Evolutionary conservation across 2,329 filamentous ascomycete genomes (phyloP).

Genomic region (Paraconiothyrium sp.): DNA sequence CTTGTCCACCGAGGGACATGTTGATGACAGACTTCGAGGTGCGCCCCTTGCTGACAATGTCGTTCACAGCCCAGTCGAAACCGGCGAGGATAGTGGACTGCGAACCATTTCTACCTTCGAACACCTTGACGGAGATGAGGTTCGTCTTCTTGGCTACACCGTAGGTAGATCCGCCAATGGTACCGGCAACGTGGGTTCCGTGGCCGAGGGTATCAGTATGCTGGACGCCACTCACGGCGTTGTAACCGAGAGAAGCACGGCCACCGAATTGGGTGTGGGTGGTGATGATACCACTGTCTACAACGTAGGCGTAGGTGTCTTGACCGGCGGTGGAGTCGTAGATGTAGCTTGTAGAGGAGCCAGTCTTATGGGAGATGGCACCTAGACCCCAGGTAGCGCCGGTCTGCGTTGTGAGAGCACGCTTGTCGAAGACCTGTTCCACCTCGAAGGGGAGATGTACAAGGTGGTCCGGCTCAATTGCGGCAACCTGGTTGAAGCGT

Average conservation of each 20-base stretch:
- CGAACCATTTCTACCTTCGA: slow-evolving; percentile 17
- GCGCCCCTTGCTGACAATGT: slow-evolving; percentile 30
- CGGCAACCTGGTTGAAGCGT: slow-evolving; percentile 19
- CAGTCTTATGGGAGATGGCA: slow-evolving; percentile 26
- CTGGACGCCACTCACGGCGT: slow-evolving; percentile 17
- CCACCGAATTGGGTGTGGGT: slow-evolving; percentile 56
- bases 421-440: slow-evolving; percentile 23
- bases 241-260: slow-evolving; percentile 31
- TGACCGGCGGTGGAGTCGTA: slow-evolving; percentile 29
- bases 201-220: slow-evolving; percentile 33
- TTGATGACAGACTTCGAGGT: slow-evolving; percentile 32
- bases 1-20: slow-evolving; percentile 40
- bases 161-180: slow-evolving; percentile 46
- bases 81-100: slow-evolving; percentile 27
- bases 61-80: slow-evolving; percentile 36
- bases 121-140: slow-evolving; percentile 41
- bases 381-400: slow-evolving; percentile 36
- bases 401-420: slow-evolving; percentile 28
- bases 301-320: slow-evolving; percentile 63
- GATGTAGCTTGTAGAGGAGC: slow-evolving; percentile 26
- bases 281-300: slow-evolving; percentile 65
- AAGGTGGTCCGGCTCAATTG: slow-evolving; percentile 28
- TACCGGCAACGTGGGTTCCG: slow-evolving; percentile 51
- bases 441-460: slow-evolving; percentile 25
- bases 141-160: slow-evolving; percentile 36